Base-by-base conservation (phyloP, 2,329 filamentous ascomycete species). In the Diplodia corticola region DNA sequence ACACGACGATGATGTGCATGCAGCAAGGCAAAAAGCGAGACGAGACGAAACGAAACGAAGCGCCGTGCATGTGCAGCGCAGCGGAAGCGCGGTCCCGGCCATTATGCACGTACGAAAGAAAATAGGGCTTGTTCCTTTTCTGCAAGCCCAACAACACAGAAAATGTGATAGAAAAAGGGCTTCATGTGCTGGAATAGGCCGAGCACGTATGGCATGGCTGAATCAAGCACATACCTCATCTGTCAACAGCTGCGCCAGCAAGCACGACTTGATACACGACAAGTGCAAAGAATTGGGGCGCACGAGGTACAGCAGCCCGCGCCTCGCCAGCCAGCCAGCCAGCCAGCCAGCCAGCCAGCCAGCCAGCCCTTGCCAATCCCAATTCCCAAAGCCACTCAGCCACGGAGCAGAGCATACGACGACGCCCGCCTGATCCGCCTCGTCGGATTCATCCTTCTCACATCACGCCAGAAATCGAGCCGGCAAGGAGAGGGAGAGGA, bases 141-240 rank as follows among this genome's bases (percentile, higher is more conserved):
- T n/a, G n/a, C n/a, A n/a, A n/a, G n/a, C n/a, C 6, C 48, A 50
- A 49, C 35, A 61, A 35, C 17, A 53, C n/a, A 30, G 4, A 24
- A 61, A 61, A 61, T 61, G 57, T 61, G 57, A 61, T 61, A 48
- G 57, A 61, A 61, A 49, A 12, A n/a, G n/a, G n/a, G 40, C 9
- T 15, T 17, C 15, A 24, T 22, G 17, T 28, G 13, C 35, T 33
- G 40, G 24, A 48, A 46, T 53, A 9, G 12, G n/a, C 15, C 10
- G 17, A 40, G 37, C 55, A 46, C 55, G 55, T 59, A 46, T 60
- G 12, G 30, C 54, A 28, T 15, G n/a, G n/a, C n/a, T n/a, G n/a
- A n/a, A n/a, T 44, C 40, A 9, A 20, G 20, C 55, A 60, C 55
- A 33, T 60, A 30, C 40, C 24, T 20, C 40, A 22, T 57, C 53